Percentiles rank a stretch among this genome's conserved stretches.
Evolutionary conservation across 1,139 yeast genomes (phyloP).

Genomic region (Scheffersomyces illinoinensis): DNA sequence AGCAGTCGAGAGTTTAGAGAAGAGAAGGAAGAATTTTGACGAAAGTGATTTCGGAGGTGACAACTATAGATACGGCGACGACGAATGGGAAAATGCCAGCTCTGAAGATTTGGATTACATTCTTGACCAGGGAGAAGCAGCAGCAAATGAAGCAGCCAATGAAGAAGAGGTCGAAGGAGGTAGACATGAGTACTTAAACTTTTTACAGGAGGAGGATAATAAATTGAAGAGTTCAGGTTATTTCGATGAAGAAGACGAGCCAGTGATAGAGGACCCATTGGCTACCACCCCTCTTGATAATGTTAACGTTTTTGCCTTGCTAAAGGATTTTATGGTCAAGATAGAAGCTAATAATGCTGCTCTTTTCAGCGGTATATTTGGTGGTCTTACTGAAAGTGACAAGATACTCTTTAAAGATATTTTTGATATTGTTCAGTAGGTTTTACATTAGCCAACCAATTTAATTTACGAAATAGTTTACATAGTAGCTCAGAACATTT

Average conservation of each 20-base stretch:
- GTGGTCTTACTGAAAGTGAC: constrained; percentile 12
- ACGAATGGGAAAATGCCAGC: constrained; percentile 25
- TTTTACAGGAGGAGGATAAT: constrained; percentile 44
- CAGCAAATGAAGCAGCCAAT: constrained; percentile 26
- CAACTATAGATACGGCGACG: constrained; percentile 11
- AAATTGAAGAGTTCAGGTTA: constrained; percentile 38
- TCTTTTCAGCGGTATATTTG: constrained; percentile 13
- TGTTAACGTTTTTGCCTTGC: constrained; percentile 56
- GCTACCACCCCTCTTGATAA: constrained; percentile 76
- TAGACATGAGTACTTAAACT: constrained; percentile 45
- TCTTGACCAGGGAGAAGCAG: constrained; percentile 17
- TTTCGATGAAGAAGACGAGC: constrained; percentile 52
- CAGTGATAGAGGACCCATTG: constrained; percentile 76
- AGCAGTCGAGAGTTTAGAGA: constrained; percentile 67
- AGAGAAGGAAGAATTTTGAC: constrained; percentile 50
- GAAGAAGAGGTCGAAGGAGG: constrained; percentile 30
- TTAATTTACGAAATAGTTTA: not conserved
- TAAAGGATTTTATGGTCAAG: constrained; percentile 17
- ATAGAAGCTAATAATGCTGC: constrained; percentile 9
- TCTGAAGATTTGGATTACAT: constrained; percentile 26
- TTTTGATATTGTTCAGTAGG: constrained; percentile 6
- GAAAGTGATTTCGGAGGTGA: constrained; percentile 35
- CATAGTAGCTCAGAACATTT: not conserved
- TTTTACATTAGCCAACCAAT: not conserved
- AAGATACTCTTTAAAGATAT: constrained; percentile 10